Evolutionary conservation across 192 early-diverging fungal species (phyloP).

Genomic region (Dimargaris verticillata): DNA sequence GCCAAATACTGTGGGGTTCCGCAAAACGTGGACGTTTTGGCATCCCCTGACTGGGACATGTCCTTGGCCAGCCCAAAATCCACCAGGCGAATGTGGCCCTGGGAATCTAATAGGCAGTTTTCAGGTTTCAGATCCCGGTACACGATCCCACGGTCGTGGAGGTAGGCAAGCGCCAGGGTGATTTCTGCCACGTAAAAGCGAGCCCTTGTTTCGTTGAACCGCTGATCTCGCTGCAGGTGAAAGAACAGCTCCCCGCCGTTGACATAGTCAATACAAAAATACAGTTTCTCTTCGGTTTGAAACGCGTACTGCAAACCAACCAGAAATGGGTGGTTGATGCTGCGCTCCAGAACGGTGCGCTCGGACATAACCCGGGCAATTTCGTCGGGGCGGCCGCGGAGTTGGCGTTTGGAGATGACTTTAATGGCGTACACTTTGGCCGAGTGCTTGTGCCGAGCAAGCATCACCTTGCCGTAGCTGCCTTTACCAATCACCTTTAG

Average conservation of each 20-base stretch:
- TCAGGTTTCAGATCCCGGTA: conserved; percentile 59
- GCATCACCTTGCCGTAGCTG: conserved; percentile 57
- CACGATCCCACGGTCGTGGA: conserved; percentile 39
- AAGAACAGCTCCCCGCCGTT: conserved; percentile 60
- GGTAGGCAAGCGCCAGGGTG: conserved; percentile 29
- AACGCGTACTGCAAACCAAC: conserved; percentile 56
- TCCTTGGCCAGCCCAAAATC: conserved; percentile 85
- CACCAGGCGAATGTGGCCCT: conserved; percentile 65
- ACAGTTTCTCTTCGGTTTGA: conserved; percentile 57
- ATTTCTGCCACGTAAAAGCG: conserved; percentile 37
- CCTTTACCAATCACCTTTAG: conserved; percentile 64
- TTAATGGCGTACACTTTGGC: conserved; percentile 51
- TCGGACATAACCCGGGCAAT: conserved; percentile 50
- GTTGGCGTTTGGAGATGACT: conserved; percentile 49
- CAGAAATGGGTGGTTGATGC: conserved; percentile 39
- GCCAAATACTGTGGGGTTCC: conserved; percentile 62
- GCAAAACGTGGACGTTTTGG: conserved; percentile 57
- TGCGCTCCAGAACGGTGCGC: conserved; percentile 39
- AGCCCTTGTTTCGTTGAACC: conserved; percentile 40
- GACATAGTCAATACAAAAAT: conserved; percentile 57
- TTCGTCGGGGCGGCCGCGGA: conserved; percentile 43
- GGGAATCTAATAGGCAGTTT: conserved; percentile 45
- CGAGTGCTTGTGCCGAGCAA: conserved; percentile 59
- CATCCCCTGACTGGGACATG: conserved; percentile 36
- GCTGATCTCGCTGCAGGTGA: conserved; percentile 46